Conservation (phyloP, 345 rosid genomes). For the Pistacia integerrima region DNA sequence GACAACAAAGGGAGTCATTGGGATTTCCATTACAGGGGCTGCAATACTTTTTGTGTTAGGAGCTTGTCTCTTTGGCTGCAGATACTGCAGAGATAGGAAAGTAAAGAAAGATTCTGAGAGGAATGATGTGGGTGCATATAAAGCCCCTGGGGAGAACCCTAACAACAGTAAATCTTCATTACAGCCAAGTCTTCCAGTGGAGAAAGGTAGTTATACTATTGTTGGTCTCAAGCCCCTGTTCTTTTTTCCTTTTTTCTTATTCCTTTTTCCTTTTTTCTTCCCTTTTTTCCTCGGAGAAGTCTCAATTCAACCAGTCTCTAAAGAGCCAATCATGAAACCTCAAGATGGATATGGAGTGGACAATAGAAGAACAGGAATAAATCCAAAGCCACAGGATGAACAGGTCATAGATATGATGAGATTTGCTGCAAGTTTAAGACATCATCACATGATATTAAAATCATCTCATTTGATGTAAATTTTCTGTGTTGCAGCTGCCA, state of each 20-base stretch:
- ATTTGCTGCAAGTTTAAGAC: slow-evolving; percentile 35
- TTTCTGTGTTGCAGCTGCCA: slow-evolving; percentile 37
- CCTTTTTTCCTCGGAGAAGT: slow-evolving; percentile 7
- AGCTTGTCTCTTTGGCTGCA: slow-evolving; percentile 47
- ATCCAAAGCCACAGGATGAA: slow-evolving; percentile 36
- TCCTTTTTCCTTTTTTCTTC: too few relatives aligned
- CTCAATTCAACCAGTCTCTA: slow-evolving; percentile 43
- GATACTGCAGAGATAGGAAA: slow-evolving; percentile 47
- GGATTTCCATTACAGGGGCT: slow-evolving; percentile 48
- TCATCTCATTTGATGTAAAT: slow-evolving; percentile 16
- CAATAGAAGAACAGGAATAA: slow-evolving; percentile 35
- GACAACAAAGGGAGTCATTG: slow-evolving; percentile 39
- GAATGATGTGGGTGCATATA: slow-evolving; percentile 22
- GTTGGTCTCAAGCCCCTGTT: neutral
- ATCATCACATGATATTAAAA: slow-evolving; percentile 26
- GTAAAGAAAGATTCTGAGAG: slow-evolving; percentile 25
- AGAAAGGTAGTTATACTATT: slow-evolving; percentile 48
- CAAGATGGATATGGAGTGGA: slow-evolving; percentile 45
- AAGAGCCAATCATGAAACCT: slow-evolving; percentile 39
- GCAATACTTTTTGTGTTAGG: slow-evolving; percentile 41
- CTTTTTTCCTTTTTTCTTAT: neutral
- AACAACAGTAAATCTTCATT: slow-evolving; percentile 40
- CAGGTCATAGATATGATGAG: slow-evolving; percentile 32
- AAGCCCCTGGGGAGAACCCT: slow-evolving; percentile 30
- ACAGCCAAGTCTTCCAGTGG: slow-evolving; percentile 27